These are phyloP conservation scores for Kwoniella botswanensis DNA, from an alignment of 768 basidiomycete species.

Conservation along the genomic window DNA sequence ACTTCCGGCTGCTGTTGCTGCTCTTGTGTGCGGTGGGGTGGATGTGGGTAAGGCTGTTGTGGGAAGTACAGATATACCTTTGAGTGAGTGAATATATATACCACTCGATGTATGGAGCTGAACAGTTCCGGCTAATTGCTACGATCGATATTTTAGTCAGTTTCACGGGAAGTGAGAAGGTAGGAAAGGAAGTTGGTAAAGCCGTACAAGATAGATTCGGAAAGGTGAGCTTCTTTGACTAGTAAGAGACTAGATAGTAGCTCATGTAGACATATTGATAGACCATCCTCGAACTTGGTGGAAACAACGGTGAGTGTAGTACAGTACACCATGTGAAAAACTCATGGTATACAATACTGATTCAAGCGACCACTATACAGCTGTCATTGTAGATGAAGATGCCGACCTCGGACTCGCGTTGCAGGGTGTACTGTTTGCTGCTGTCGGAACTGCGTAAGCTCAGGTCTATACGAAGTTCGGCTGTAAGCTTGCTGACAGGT, in stretches of 20 bases:
- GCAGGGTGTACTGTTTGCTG: conserved; percentile 89
- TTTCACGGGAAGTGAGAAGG: conserved; percentile 90
- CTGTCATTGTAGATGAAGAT: conserved; percentile 89
- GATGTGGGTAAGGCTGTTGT: conserved; percentile 80
- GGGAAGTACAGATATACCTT: conserved; percentile 72
- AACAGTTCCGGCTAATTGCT: not conserved
- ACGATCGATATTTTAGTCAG: conserved; percentile 67
- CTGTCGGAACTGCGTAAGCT: conserved; percentile 73
- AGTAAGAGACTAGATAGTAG: not conserved
- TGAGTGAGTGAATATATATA: conserved; percentile 64
- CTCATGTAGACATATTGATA: conserved; percentile 17
- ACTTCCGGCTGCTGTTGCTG: conserved; percentile 80
- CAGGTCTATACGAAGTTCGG: not conserved
- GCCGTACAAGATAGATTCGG: conserved; percentile 85
- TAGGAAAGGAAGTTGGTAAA: conserved; percentile 86
- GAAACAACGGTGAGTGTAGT: conserved; percentile 80
- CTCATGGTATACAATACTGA: not conserved
- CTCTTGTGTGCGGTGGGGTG: conserved; percentile 80
- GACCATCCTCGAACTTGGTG: conserved; percentile 82
- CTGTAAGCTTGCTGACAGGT: no score
- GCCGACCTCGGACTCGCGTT: conserved; percentile 89
- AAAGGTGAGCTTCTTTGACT: conserved; percentile 62
- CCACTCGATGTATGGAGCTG: no score
- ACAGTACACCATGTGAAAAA: no score
- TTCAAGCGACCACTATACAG: conserved; percentile 59